A percentile compares a stretch with the other conserved stretches of the same genome.
Conservation (phyloP, 2,329 filamentous ascomycete genomes). For the Penicillium sclerotigenum region DNA sequence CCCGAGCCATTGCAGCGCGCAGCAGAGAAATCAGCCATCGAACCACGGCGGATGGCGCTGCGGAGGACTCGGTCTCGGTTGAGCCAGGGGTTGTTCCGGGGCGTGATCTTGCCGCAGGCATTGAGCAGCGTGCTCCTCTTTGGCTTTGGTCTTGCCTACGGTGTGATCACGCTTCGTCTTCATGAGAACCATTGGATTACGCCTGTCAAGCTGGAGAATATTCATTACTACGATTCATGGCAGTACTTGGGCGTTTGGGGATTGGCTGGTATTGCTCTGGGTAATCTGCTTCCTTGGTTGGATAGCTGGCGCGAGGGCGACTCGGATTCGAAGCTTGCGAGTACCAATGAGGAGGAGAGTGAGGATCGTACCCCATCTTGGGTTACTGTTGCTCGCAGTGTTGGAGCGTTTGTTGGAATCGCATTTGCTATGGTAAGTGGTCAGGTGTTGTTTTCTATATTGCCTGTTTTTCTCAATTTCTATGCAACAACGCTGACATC, state of each 20-base stretch:
- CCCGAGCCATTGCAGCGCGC: constrained; percentile 22
- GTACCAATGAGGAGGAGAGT: constrained; percentile 28
- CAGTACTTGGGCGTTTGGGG: constrained; percentile 80
- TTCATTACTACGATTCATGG: constrained; percentile 55
- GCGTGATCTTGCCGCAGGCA: constrained; percentile 53
- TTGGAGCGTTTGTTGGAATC: constrained; percentile 70
- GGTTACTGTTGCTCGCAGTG: constrained; percentile 67
- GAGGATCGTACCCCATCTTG: constrained; percentile 50
- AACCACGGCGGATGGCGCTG: constrained; percentile 28
- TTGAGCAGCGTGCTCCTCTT: constrained; percentile 67
- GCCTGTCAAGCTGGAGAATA: constrained; percentile 58
- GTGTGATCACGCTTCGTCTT: constrained; percentile 73
- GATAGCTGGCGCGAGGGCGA: constrained; percentile 69
- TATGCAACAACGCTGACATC: constrained; percentile 8
- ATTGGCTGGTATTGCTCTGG: constrained; percentile 69
- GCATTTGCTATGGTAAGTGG: constrained; percentile 75
- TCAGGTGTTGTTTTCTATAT: background rate
- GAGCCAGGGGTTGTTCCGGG: constrained; percentile 38
- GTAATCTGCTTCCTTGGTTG: constrained; percentile 77
- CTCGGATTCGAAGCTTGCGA: constrained; percentile 24
- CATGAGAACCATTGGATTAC: constrained; percentile 65
- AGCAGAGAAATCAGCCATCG: constrained; percentile 38
- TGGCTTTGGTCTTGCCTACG: constrained; percentile 76
- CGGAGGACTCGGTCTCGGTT: constrained; percentile 36
- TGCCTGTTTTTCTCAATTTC: background rate